Conservation (phyloP, 2,329 filamentous ascomycete species). For the Drechslera avenae region DNA sequence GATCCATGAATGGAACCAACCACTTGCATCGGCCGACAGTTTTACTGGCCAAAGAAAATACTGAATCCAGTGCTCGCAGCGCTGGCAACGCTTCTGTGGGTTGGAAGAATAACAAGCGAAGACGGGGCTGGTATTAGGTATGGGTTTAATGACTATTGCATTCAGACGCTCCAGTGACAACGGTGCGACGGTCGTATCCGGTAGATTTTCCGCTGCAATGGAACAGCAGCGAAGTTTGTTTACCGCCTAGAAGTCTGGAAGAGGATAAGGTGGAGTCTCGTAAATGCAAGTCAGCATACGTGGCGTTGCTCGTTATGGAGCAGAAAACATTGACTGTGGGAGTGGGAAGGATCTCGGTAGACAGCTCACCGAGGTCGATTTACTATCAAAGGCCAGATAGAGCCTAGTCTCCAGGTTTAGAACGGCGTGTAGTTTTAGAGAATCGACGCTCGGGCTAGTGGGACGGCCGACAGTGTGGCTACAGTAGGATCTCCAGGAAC, state of each 20-base stretch:
- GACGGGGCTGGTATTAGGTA: background rate
- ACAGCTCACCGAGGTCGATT: constrained; percentile 8
- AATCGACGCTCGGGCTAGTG: background rate
- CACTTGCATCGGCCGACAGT: background rate
- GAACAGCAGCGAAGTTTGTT: constrained; percentile 22
- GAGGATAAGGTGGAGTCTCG: constrained; percentile 17
- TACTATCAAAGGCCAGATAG: constrained; percentile 23
- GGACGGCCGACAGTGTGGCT: background rate
- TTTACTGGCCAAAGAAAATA: background rate
- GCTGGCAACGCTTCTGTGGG: too few relatives aligned
- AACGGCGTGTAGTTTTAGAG: background rate
- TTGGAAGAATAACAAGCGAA: too few relatives aligned
- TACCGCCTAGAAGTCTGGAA: constrained; percentile 22
- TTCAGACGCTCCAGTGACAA: constrained; percentile 1
- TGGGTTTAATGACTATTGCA: background rate
- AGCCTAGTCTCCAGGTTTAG: constrained; percentile 6
- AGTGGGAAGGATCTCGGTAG: constrained; percentile 7
- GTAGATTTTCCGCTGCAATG: constrained; percentile 3
- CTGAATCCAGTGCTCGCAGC: background rate
- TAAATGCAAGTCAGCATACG: constrained; percentile 33
- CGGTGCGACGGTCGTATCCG: constrained; percentile 21
- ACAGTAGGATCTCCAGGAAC: constrained; percentile 17
- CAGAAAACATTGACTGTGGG: constrained; percentile 16
- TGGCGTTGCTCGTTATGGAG: constrained; percentile 17
- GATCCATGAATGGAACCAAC: background rate